Conservation (phyloP, 352 stramenopile species). For the Globisporangium okanoganense region DNA sequence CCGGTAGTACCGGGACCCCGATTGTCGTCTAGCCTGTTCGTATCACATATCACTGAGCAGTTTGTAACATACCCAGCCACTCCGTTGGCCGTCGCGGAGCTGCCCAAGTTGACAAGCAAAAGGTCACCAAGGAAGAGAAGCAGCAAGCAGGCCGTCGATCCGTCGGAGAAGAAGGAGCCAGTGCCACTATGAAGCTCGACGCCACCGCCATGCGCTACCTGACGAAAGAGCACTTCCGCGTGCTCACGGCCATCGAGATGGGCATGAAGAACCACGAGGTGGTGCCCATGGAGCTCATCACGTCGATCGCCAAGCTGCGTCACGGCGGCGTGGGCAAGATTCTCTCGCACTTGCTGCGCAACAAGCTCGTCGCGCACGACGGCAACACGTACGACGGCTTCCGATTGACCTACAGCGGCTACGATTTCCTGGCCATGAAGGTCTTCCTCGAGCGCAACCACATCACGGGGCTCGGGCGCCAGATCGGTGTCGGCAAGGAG, state of each 20-base stretch:
- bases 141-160: neutral
- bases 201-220: constrained; percentile 93
- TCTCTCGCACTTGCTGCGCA: constrained; percentile 93
- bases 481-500: constrained; percentile 99
- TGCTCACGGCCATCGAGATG: constrained; percentile 98
- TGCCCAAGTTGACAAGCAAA: constrained; percentile 12
- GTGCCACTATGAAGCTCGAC: constrained; percentile 87
- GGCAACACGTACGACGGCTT: constrained; percentile 96
- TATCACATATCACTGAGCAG: neutral
- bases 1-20: too few species aligned
- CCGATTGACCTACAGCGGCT: constrained; percentile 98
- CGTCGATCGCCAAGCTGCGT: constrained; percentile 95
- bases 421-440: constrained; percentile 98
- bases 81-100: constrained; percentile 8
- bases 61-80: constrained; percentile 7
- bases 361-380: constrained; percentile 99
- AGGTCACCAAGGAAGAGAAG: constrained; percentile 4
- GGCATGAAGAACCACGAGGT: constrained; percentile 99
- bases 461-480: constrained; percentile 86
- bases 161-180: constrained; percentile 3
- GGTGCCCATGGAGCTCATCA: constrained; percentile 96
- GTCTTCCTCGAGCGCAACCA: constrained; percentile 93
- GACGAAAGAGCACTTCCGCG: constrained; percentile 96
- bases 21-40: too few species aligned
- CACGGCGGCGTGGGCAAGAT: constrained; percentile 98